phyloP scores from a whole-genome alignment of 345 rosid species.

The Dipteronia dyeriana region DNA sequence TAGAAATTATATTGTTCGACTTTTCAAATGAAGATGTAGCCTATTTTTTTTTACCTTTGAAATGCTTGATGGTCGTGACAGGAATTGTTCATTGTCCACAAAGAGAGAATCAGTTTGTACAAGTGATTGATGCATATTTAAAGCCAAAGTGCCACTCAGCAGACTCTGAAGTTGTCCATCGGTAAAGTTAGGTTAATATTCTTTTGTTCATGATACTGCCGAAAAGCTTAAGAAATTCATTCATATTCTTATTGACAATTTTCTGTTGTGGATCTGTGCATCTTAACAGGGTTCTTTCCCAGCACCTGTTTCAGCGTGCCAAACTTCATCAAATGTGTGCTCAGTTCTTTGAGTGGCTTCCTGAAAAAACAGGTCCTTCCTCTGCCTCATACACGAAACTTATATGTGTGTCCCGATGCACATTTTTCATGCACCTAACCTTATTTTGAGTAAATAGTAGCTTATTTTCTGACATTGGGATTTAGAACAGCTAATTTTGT shows the following conservation, averaged over 20 bases:
- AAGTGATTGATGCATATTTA: slow-evolving; percentile 79
- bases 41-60: background rate
- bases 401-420: background rate
- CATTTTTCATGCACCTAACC: background rate
- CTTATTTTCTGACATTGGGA: background rate
- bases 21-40: background rate
- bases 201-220: slow-evolving; percentile 13
- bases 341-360: slow-evolving; percentile 78
- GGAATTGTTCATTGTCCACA: slow-evolving; percentile 38
- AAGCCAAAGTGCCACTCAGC: slow-evolving; percentile 82
- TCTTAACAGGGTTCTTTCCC: slow-evolving; percentile 56
- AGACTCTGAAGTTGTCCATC: slow-evolving; percentile 61
- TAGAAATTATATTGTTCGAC: background rate
- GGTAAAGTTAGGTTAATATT: slow-evolving; percentile 43
- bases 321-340: slow-evolving; percentile 62
- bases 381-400: background rate
- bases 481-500: background rate
- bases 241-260: background rate
- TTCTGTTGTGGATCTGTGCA: background rate
- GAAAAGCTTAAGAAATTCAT: slow-evolving; percentile 6
- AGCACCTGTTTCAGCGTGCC: slow-evolving; percentile 52
- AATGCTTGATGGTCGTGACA: slow-evolving; percentile 25
- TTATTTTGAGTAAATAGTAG: background rate
- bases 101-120: slow-evolving; percentile 43
- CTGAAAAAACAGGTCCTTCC: slow-evolving; percentile 77